Evolutionary conservation across 2,329 filamentous ascomycete species (phyloP).

Genomic region (Calycina herbarum): DNA sequence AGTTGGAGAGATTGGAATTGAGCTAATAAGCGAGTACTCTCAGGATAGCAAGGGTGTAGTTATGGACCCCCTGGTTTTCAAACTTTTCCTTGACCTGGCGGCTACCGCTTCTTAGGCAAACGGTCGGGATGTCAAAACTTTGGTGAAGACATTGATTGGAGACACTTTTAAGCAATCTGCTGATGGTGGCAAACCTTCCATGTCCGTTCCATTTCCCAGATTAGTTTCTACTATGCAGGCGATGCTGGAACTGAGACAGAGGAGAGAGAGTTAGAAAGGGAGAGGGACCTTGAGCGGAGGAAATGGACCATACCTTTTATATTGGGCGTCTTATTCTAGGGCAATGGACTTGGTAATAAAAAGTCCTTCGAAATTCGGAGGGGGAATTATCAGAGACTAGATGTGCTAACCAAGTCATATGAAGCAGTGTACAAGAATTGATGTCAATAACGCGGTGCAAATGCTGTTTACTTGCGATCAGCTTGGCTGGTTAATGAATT

Average conservation of each 20-base stretch:
- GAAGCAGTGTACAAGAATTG: too few species aligned
- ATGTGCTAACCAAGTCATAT: too few species aligned
- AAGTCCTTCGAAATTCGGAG: too few species aligned
- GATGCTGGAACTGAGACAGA: neutral
- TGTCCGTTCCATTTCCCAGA: neutral
- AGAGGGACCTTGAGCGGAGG: too few species aligned
- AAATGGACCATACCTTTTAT: too few species aligned
- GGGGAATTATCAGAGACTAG: too few species aligned
- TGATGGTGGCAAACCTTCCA: neutral
- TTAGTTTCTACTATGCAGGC: neutral
- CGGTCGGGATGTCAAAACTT: slow-evolving; percentile 28
- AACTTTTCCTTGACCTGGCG: slow-evolving; percentile 5
- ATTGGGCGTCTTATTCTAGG: too few species aligned
- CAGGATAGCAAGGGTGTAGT: neutral
- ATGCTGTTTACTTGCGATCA: too few species aligned
- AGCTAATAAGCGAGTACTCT: neutral
- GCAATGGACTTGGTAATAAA: too few species aligned
- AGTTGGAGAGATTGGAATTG: slow-evolving; percentile 3
- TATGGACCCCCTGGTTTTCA: slow-evolving; percentile 3
- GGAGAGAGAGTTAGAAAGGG: neutral
- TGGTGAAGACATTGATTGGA: slow-evolving; percentile 19
- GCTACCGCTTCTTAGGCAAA: slow-evolving; percentile 24
- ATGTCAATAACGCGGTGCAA: too few species aligned
- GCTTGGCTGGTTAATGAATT: too few species aligned
- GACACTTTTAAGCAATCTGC: neutral